A percentile compares a stretch with the other conserved stretches of the same genome.
These are phyloP conservation scores for Globomyces sp. DNA, from an alignment of 371 early-diverging fungal genomes.

Conservation along the genomic window DNA sequence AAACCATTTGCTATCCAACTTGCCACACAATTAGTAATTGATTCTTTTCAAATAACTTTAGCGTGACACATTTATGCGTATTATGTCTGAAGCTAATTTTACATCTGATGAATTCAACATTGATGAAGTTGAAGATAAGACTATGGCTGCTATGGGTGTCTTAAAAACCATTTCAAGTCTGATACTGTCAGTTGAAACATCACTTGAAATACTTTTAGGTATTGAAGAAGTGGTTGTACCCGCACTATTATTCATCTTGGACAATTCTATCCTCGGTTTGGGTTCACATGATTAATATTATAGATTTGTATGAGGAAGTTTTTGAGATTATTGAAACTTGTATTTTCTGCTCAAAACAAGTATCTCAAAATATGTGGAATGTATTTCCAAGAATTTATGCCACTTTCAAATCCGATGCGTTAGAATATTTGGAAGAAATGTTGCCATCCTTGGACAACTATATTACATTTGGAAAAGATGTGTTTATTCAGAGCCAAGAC, in stretches of 20 bases:
- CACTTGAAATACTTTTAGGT: conserved; percentile 58
- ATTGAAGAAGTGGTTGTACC: conserved; percentile 69
- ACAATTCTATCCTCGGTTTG: conserved; percentile 51
- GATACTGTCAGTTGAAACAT: conserved; percentile 49
- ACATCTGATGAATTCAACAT: conserved; percentile 57
- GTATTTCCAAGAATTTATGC: conserved; percentile 72
- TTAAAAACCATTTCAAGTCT: conserved; percentile 87
- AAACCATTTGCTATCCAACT: conserved; percentile 88
- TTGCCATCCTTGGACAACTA: conserved; percentile 82
- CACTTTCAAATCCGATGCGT: conserved; percentile 69
- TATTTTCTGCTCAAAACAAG: conserved; percentile 72
- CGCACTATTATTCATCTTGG: conserved; percentile 67
- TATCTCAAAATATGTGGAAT: conserved; percentile 82
- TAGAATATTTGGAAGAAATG: conserved; percentile 82
- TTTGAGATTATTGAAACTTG: conserved; percentile 84
- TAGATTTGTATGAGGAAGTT: conserved; percentile 80
- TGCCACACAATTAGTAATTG: conserved; percentile 62
- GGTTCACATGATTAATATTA: too few species aligned
- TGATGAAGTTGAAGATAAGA: conserved; percentile 63
- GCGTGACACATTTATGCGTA: conserved; percentile 76
- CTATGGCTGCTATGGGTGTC: conserved; percentile 85
- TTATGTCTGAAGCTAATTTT: conserved; percentile 61
- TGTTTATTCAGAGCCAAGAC: conserved; percentile 32
- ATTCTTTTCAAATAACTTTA: conserved; percentile 10
- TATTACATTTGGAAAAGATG: conserved; percentile 75